Evolutionary conservation across 2,329 filamentous ascomycete genomes (phyloP).

Genomic region (Fonsecaea monophora): DNA sequence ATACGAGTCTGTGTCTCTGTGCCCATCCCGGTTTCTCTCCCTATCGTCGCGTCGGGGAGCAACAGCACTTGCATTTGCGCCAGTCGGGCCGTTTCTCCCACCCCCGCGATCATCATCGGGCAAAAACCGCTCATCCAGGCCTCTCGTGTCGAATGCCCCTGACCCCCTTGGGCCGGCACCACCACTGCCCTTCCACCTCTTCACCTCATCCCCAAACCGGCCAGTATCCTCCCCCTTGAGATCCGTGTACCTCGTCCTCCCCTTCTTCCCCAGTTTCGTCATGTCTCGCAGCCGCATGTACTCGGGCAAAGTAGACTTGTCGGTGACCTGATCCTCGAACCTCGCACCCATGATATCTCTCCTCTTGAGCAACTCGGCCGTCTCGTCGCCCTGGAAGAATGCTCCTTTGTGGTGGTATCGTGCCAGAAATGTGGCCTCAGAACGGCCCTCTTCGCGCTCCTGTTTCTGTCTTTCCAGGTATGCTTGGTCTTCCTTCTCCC

Average conservation of each 20-base stretch:
- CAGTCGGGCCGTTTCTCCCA: slow-evolving; percentile 46
- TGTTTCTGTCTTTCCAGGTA: slow-evolving; percentile 79
- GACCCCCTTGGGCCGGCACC: slow-evolving; percentile 40
- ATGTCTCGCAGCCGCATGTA: slow-evolving; percentile 93
- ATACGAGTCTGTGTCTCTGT: slow-evolving; percentile 22
- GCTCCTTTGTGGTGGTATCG: slow-evolving; percentile 97
- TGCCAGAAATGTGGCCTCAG: slow-evolving; percentile 88
- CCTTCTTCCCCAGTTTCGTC: slow-evolving; percentile 92
- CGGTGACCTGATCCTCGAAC: slow-evolving; percentile 81
- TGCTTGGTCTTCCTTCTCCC: slow-evolving; percentile 81
- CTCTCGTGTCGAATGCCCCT: slow-evolving; percentile 45
- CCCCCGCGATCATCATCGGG: slow-evolving; percentile 51
- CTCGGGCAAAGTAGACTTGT: slow-evolving; percentile 83
- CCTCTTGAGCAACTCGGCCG: slow-evolving; percentile 75
- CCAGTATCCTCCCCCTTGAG: slow-evolving; percentile 90
- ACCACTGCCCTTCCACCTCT: slow-evolving; percentile 43
- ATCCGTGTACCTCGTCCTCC: slow-evolving; percentile 87
- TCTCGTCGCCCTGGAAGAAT: slow-evolving; percentile 85
- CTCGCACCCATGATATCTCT: slow-evolving; percentile 84
- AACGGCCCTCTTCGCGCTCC: slow-evolving; percentile 74
- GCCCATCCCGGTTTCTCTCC: slow-evolving; percentile 35
- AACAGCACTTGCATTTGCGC: slow-evolving; percentile 55
- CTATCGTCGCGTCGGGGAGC: slow-evolving; percentile 43
- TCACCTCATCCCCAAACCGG: slow-evolving; percentile 70
- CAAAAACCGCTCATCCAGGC: slow-evolving; percentile 56